Conservation (phyloP, 2,329 filamentous ascomycete genomes). For the Lasiodiplodia hormozganensis region DNA sequence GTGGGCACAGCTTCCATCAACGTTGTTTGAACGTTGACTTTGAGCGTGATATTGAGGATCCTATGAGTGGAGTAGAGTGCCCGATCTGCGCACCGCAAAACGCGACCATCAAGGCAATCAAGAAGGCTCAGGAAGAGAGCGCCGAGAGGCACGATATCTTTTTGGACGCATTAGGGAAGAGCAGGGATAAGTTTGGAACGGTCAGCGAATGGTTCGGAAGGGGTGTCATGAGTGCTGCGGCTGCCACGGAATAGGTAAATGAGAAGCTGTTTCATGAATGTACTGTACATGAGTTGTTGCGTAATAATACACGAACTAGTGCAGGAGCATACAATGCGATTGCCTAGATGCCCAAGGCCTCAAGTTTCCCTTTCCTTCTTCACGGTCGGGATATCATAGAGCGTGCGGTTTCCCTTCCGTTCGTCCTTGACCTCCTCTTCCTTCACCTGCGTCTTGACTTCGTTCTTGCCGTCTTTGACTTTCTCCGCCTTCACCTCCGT, state of each 20-base stretch:
- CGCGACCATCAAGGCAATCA: constrained; percentile 85
- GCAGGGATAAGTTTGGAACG: constrained; percentile 85
- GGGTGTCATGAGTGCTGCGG: constrained; percentile 74
- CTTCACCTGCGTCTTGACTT: background rate
- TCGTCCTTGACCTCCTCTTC: background rate
- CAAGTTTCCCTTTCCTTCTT: background rate
- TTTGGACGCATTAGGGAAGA: constrained; percentile 76
- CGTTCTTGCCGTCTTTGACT: background rate
- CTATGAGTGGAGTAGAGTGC: constrained; percentile 71
- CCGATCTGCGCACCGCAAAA: constrained; percentile 85
- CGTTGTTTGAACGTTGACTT: constrained; percentile 73
- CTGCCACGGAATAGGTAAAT: background rate
- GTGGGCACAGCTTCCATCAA: constrained; percentile 96
- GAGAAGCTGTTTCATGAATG: background rate
- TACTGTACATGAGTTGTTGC: background rate
- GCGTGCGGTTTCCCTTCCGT: background rate
- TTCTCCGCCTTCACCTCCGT: background rate
- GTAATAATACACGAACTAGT: background rate
- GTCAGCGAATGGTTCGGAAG: constrained; percentile 94
- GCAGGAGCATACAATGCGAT: background rate
- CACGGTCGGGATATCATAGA: background rate
- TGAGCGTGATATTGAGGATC: constrained; percentile 64
- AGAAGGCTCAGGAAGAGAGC: constrained; percentile 83
- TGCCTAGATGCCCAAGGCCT: background rate
- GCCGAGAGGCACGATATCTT: constrained; percentile 90